Evolutionary conservation across 2,329 filamentous ascomycete species (phyloP), one percentile per base, ranked within the genome.

Genomic region (Fusarium dimerum): DNA sequence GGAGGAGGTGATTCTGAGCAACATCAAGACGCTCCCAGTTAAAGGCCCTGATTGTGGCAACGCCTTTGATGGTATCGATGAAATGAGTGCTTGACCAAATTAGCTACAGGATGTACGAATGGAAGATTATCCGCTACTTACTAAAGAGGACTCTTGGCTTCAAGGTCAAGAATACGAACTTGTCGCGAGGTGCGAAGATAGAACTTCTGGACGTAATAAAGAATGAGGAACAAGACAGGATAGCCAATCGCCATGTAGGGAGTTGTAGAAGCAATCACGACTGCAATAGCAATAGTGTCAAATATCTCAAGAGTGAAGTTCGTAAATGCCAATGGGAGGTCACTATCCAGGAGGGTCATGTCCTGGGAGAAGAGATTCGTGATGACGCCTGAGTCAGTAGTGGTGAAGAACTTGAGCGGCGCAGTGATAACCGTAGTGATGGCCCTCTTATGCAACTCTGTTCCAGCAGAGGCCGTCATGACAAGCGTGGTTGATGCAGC

Each of bases 161-260:
- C 84, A 1, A 87, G 74, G 43, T 87, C 84, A 11, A 87, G 66
- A 17, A 84, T 73, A 45, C 84, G 76, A 8, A 87, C 65, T 63
- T 87, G 84, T 0, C 83, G 71, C 1, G 82, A 85, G 0, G 83
- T 87, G 0, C 80, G 74, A 2, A 87, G 73, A 57, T 87, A 87
- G 45, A 83, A 75, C 47, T 73, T 78, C 55, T 85, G 83, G 0
- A 86, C 66, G 2, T 72, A 52, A 49, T 77, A 85, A 1, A 85
- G 54, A 1, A 77, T 54, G 0, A 61, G 66, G 9, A 76, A 53
- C 3, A 85, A 60, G 3, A 80, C 66, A 0, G 82, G 82, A 51
- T 84, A 80, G 0, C 72, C 71, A 18, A 79, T 71, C 1, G 76
- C 74, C 0, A 82, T 69, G 48, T 76, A 82, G 53, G 61, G 76